Percentiles rank a stretch among this genome's conserved stretches.
Conservation (phyloP, 352 stramenopile species). For the Pythium biforme region DNA sequence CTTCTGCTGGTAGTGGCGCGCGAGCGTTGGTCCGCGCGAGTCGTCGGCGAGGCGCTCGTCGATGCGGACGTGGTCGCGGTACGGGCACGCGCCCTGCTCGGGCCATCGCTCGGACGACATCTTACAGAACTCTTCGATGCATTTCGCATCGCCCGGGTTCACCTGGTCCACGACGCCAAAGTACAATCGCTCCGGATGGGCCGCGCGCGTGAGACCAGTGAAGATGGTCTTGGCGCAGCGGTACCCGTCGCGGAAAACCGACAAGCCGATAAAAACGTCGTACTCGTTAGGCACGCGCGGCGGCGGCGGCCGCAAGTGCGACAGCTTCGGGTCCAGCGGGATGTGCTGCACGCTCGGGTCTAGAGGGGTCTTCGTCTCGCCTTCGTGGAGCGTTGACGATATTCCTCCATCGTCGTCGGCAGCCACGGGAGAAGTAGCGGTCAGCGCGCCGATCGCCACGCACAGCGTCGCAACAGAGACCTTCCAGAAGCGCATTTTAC, state of each 20-base stretch:
- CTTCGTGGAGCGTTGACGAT: conserved; percentile 35
- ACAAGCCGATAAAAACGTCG: conserved; percentile 76
- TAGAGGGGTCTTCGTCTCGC: conserved; percentile 42
- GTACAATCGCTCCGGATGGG: conserved; percentile 65
- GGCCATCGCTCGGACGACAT: conserved; percentile 69
- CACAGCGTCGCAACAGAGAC: conserved; percentile 1
- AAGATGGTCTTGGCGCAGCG: conserved; percentile 82
- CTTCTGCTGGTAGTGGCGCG: conserved; percentile 81
- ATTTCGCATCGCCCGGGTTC: conserved; percentile 63
- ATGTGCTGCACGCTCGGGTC: conserved; percentile 77
- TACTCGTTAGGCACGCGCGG: conserved; percentile 49
- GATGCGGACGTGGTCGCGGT: conserved; percentile 69
- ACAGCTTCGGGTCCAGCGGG: conserved; percentile 36
- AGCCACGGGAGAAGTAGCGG: neutral
- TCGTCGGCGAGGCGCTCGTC: conserved; percentile 66
- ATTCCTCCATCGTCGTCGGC: conserved; percentile 11
- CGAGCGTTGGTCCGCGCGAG: conserved; percentile 73
- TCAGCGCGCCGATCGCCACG: conserved; percentile 2
- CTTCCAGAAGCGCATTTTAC: conserved; percentile 16
- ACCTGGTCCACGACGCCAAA: conserved; percentile 87
- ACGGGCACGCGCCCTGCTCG: conserved; percentile 59
- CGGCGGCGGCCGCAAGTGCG: conserved; percentile 55
- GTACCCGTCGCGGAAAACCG: conserved; percentile 79
- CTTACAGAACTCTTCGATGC: conserved; percentile 77
- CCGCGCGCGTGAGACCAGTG: conserved; percentile 70